Percentiles rank a stretch among this genome's conserved stretches.
These are phyloP conservation scores for Cyclotella cryptica DNA, from an alignment of 108 stramenopile genomes.

Conservation along the genomic window DNA sequence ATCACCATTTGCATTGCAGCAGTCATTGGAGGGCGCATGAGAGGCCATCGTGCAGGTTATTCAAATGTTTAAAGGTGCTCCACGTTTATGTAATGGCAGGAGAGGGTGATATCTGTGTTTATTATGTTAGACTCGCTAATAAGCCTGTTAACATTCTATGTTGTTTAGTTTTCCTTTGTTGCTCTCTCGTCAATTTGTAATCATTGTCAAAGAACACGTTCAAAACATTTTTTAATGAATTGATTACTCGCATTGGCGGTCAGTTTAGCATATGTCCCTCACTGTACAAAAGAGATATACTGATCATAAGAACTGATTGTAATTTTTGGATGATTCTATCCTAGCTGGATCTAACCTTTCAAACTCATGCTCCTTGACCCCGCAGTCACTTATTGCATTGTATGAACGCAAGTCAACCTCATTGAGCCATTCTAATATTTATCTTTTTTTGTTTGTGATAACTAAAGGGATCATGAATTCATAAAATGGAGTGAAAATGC, in stretches of 20 bases:
- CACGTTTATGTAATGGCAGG: too few relatives aligned
- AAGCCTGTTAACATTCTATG: background rate
- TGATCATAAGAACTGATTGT: too few relatives aligned
- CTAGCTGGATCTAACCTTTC: background rate
- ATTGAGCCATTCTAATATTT: conserved; percentile 33
- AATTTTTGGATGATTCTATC: too few relatives aligned
- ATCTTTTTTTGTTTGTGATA: conserved; percentile 24
- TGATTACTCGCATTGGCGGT: too few relatives aligned
- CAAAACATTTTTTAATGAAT: too few relatives aligned
- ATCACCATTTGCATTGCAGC: conserved; percentile 31
- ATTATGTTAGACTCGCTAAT: background rate
- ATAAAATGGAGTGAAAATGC: too few relatives aligned
- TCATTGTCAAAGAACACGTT: too few relatives aligned
- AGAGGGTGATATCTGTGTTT: too few relatives aligned
- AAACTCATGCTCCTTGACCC: background rate
- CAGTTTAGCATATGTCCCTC: too few relatives aligned
- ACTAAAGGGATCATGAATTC: conserved; percentile 33
- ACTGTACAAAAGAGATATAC: too few relatives aligned
- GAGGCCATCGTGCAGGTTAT: conserved; percentile 24
- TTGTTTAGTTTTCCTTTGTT: background rate
- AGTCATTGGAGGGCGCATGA: conserved; percentile 45
- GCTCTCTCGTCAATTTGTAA: background rate
- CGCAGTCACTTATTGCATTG: conserved; percentile 37
- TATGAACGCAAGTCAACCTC: conserved; percentile 37
- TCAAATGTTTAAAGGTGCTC: conserved; percentile 8